These are phyloP conservation scores for Diaporthe sp. DNA, from an alignment of 2,329 filamentous ascomycete genomes.

Conservation along the genomic window DNA sequence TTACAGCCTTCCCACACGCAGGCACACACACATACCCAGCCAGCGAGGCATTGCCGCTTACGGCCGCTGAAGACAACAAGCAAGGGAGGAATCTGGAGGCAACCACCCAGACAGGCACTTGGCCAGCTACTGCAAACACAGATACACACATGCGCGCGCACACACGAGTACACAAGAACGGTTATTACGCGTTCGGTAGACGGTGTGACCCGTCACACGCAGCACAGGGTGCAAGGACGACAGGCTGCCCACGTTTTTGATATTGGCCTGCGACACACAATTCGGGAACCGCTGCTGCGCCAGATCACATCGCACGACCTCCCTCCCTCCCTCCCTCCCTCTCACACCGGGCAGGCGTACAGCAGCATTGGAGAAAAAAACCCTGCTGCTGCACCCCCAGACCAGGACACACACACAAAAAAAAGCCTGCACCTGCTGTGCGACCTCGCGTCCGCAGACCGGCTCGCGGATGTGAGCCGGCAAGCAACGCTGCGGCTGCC, in stretches of 20 bases:
- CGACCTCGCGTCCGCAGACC: constrained; percentile 21
- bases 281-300: neutral
- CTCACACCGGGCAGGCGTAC: neutral
- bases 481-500: neutral
- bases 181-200: neutral
- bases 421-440: neutral
- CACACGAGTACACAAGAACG: neutral
- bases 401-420: neutral
- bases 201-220: constrained; percentile 23
- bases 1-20: constrained; percentile 13
- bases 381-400: neutral
- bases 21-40: neutral
- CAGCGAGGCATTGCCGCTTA: neutral
- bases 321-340: neutral
- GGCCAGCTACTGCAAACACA: neutral
- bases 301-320: constrained; percentile 29
- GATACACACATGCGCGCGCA: neutral
- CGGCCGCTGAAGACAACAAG: neutral
- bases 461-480: constrained; percentile 29
- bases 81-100: neutral
- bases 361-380: neutral
- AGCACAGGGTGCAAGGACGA: constrained; percentile 31
- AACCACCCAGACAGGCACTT: neutral
- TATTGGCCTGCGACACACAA: constrained; percentile 39
- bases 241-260: constrained; percentile 40